A percentile compares a stretch with the other conserved stretches of the same genome.
phyloP scores from a whole-genome alignment of 208 protist genomes.

The Tritrichomonas musculus region DNA sequence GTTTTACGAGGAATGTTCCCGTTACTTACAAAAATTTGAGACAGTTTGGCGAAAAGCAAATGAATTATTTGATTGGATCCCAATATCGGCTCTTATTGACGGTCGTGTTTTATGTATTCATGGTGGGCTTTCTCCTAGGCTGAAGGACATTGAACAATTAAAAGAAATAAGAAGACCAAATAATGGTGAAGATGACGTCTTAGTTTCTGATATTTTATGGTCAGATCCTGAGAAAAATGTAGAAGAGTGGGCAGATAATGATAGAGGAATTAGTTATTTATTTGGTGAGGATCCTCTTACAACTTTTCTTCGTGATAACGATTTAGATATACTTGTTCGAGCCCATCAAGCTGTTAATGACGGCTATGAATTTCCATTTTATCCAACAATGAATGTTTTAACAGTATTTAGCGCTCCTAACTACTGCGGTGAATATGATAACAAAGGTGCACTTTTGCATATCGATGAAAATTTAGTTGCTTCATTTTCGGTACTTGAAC shows the following conservation, averaged over 20 bases:
- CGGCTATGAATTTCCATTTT: background rate
- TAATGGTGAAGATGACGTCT: slow-evolving; percentile 91
- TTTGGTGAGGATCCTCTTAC: slow-evolving; percentile 93
- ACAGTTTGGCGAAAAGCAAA: slow-evolving; percentile 97
- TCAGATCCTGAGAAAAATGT: slow-evolving; percentile 89
- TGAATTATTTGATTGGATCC: slow-evolving; percentile 96
- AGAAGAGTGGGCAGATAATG: slow-evolving; percentile 88
- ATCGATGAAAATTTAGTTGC: background rate
- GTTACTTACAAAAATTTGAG: slow-evolving; percentile 92
- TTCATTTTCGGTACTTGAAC: background rate
- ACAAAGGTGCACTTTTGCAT: background rate
- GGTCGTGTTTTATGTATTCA: slow-evolving; percentile 97
- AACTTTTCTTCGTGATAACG: slow-evolving; percentile 92
- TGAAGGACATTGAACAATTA: slow-evolving; percentile 69
- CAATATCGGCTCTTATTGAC: slow-evolving; percentile 93
- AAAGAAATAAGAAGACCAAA: slow-evolving; percentile 85
- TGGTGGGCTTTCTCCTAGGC: slow-evolving; percentile 50
- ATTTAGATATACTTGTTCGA: slow-evolving; percentile 62
- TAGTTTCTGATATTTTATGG: slow-evolving; percentile 98
- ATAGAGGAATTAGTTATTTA: slow-evolving; percentile 91
- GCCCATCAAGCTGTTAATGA: background rate
- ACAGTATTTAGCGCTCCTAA: slow-evolving; percentile 11
- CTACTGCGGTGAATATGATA: background rate
- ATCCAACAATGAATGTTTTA: background rate
- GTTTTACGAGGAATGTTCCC: slow-evolving; percentile 74